These are phyloP conservation scores for Yarrowia keelungensis DNA, from an alignment of 805 yeast species.

Conservation along the genomic window DNA sequence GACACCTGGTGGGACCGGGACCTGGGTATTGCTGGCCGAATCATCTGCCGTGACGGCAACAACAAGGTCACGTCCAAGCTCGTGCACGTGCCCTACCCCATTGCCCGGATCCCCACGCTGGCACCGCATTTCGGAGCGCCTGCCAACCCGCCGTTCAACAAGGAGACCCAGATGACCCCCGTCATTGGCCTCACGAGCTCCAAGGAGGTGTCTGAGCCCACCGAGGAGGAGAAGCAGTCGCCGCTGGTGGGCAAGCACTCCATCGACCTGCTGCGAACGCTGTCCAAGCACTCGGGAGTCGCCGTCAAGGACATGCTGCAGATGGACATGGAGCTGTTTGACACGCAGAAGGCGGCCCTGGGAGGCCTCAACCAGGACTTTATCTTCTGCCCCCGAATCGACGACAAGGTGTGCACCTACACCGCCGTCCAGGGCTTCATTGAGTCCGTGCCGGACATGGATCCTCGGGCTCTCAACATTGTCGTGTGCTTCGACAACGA, in stretches of 20 bases:
- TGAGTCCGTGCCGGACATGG: conserved; percentile 52
- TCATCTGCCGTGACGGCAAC: conserved; percentile 57
- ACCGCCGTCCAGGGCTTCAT: conserved; percentile 71
- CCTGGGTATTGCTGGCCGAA: conserved; percentile 79
- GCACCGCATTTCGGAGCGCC: conserved; percentile 84
- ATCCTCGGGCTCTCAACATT: conserved; percentile 52
- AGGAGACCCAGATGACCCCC: conserved; percentile 78
- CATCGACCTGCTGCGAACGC: conserved; percentile 66
- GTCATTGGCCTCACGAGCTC: conserved; percentile 62
- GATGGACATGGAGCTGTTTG: conserved; percentile 77
- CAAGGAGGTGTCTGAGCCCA: conserved; percentile 54
- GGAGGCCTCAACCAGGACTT: conserved; percentile 80
- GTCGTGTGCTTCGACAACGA: conserved; percentile 79
- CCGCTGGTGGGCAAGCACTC: conserved; percentile 74
- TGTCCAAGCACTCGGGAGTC: conserved; percentile 65
- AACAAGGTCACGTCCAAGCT: conserved; percentile 45
- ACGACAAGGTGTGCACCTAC: conserved; percentile 80
- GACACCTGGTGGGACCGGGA: conserved; percentile 83
- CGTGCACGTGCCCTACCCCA: conserved; percentile 50
- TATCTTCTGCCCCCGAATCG: conserved; percentile 79
- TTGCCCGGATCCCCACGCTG: conserved; percentile 78
- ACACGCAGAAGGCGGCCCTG: conserved; percentile 74
- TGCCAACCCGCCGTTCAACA: conserved; percentile 69
- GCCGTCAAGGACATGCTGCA: conserved; percentile 67
- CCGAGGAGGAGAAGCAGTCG: conserved; percentile 64